Base-by-base conservation (phyloP, 148 eudicot genomes). In the Rhododendron kiyosumense region DNA sequence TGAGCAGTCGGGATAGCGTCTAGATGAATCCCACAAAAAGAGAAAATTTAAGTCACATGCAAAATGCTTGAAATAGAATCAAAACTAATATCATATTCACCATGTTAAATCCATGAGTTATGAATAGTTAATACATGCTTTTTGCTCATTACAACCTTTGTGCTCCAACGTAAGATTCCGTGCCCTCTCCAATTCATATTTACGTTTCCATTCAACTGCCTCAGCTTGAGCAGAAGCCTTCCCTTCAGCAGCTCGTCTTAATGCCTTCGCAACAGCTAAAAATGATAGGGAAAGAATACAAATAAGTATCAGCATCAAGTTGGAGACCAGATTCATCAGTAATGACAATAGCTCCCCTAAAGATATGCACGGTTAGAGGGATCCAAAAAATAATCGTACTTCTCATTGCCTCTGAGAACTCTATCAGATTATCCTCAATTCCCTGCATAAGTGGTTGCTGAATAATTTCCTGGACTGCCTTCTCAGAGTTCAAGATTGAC, bases 131-230 rank as follows among this genome's bases (percentile, higher is more conserved):
- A 18, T 54, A 34, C 32, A 59, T 52, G 67, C 6, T 57, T 22
- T 71, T 48, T 51, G 41, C 83, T 59, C 24, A 75, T 75, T 51
- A 18, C 45, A 81, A 92, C 98, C 99, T 96, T 95, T 94, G 83
- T 85, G 88, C 85, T 93, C 98, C 87, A 94, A 86, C 89, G 86
- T 94, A 90, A 90, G 84, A 78, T 93, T 95, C 82, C 91, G 92
- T 65, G 91, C 89, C 90, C 89, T 94, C 91, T 95, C 99, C 84
- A 95, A 88, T 89, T 97, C 99, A 91, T 90, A 97, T 91, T 93
- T 97, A 14, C 99, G 98, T 88, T 97, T 97, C 99, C 99, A 97
- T 86, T 97, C 99, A 89, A 92, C 92, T 80, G 98, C 99, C 88
- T 97, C 99, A 78, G 96, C 94, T 90, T 93, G 97, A 85, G 98